phyloP scores from a whole-genome alignment of 176 grass and related monocot species.

The Avena insularis region DNA sequence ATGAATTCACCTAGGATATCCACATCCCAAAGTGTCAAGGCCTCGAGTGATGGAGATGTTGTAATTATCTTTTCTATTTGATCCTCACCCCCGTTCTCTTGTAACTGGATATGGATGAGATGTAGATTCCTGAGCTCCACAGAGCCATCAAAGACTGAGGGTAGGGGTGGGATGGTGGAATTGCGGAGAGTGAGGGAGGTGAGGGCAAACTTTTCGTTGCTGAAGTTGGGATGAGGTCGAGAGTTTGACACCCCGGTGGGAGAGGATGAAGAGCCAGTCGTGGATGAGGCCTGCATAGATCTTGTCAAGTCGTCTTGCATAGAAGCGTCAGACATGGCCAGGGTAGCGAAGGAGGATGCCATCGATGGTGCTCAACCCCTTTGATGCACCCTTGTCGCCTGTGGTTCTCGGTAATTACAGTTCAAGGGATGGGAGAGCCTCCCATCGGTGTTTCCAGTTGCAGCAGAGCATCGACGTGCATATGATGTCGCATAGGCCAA shows the following conservation, averaged over 20 bases:
- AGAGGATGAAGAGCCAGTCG: constrained; percentile 14
- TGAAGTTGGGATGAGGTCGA: not conserved
- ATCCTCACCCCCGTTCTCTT: not conserved
- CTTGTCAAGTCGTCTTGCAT: not conserved
- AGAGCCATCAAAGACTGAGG: not conserved
- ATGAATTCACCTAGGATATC: not conserved
- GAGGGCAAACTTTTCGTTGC: not conserved
- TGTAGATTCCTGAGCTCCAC: not conserved
- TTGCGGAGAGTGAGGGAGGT: not conserved
- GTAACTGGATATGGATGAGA: constrained; percentile 2
- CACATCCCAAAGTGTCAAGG: not conserved
- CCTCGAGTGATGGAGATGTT: constrained; percentile 27
- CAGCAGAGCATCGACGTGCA: too few relatives aligned
- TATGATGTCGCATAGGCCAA: too few relatives aligned
- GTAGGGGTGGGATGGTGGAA: constrained; percentile 10
- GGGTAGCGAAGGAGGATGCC: not conserved
- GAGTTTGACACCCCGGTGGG: not conserved
- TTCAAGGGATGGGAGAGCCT: not conserved
- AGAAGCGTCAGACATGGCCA: not conserved
- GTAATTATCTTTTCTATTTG: constrained; percentile 35
- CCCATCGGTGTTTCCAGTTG: constrained; percentile 35
- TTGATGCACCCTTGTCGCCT: not conserved
- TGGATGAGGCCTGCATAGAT: not conserved
- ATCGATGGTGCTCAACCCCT: not conserved
- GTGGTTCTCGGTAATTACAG: not conserved